Evolutionary conservation across 257 asterid species (phyloP).

Genomic region (Jasminum sambac): DNA sequence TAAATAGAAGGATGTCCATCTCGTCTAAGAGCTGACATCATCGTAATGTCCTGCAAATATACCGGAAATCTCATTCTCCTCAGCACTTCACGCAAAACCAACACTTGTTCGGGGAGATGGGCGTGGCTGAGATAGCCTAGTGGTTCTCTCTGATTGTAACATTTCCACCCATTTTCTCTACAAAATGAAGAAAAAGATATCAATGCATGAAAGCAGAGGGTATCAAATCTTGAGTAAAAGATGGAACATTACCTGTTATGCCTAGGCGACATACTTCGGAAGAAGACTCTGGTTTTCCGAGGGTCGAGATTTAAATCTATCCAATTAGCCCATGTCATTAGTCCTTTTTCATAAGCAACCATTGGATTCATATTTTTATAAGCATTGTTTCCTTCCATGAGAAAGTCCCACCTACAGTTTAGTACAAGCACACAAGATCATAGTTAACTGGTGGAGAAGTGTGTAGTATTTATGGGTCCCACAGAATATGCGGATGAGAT

Average conservation of each 20-base stretch:
- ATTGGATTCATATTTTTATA: constrained; percentile 57
- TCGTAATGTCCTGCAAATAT: constrained; percentile 60
- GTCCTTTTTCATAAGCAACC: constrained; percentile 77
- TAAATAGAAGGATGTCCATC: constrained; percentile 96
- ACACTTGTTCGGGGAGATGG: constrained; percentile 46
- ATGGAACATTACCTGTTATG: constrained; percentile 58
- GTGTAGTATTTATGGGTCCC: no score
- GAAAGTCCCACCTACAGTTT: constrained; percentile 69
- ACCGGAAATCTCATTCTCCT: constrained; percentile 67
- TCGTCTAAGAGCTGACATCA: constrained; percentile 57
- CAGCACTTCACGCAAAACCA: constrained; percentile 53
- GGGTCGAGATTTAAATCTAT: constrained; percentile 81
- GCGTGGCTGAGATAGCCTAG: constrained; percentile 44
- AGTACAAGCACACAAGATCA: background rate
- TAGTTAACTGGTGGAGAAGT: background rate
- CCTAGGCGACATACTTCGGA: constrained; percentile 84
- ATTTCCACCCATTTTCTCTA: constrained; percentile 76
- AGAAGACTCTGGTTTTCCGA: constrained; percentile 57
- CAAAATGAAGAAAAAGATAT: background rate
- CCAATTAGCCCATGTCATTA: constrained; percentile 85
- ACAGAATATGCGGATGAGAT: no score
- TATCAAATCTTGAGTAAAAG: background rate
- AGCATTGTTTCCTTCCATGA: constrained; percentile 74
- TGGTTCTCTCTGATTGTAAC: constrained; percentile 63
- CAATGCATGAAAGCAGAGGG: background rate